Evolutionary conservation across 148 eudicot species (phyloP).

Genomic region (Rhododendron henanense): DNA sequence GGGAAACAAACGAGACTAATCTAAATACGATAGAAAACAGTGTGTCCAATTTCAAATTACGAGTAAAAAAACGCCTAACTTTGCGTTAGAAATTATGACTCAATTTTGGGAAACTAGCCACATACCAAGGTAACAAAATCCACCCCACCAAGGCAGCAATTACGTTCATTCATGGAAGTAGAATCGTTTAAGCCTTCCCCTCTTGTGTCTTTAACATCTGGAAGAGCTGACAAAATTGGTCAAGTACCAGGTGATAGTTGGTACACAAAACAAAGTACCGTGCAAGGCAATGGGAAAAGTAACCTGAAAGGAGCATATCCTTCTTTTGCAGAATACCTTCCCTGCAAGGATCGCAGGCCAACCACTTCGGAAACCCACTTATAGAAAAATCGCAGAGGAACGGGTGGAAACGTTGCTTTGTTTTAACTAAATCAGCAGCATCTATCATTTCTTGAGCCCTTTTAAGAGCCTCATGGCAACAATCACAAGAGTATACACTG

Average conservation of each 20-base stretch:
- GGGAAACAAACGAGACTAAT: neutral
- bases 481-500: slow-evolving; percentile 79
- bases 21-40: neutral
- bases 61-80: neutral
- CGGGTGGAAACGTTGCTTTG: slow-evolving; percentile 50
- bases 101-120: slow-evolving; percentile 1
- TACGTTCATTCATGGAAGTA: slow-evolving; percentile 22
- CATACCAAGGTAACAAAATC: slow-evolving; percentile 90
- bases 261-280: neutral
- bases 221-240: slow-evolving; percentile 4
- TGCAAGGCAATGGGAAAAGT: neutral
- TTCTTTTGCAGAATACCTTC: slow-evolving; percentile 21
- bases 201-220: slow-evolving; percentile 29
- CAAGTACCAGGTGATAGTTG: neutral
- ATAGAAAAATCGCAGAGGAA: slow-evolving; percentile 78
- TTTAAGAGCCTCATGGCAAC: slow-evolving; percentile 87
- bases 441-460: slow-evolving; percentile 57
- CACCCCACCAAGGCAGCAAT: slow-evolving; percentile 76
- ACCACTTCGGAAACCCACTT: slow-evolving; percentile 66
- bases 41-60: neutral
- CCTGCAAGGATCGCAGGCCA: slow-evolving; percentile 58
- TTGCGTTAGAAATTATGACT: neutral
- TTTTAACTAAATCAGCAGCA: slow-evolving; percentile 29
- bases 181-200: slow-evolving; percentile 9
- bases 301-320: slow-evolving; percentile 34